phyloP scores from a whole-genome alignment of 768 basidiomycete genomes.

The Russula sp. region DNA sequence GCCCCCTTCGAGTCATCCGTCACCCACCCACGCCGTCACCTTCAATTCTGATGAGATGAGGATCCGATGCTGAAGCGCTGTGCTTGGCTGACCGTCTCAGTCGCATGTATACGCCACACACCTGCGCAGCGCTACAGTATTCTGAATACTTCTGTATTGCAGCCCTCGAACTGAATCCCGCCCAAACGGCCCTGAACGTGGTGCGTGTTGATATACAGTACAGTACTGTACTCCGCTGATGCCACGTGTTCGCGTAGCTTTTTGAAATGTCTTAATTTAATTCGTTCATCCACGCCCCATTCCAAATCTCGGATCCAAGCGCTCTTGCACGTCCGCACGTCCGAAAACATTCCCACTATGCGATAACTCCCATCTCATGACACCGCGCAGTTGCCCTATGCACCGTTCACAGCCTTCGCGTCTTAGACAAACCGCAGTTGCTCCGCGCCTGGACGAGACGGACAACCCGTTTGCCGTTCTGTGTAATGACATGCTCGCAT shows the following conservation, averaged over 20 bases:
- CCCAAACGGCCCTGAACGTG: too few species aligned
- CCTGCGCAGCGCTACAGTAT: too few species aligned
- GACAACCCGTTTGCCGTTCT: slow-evolving; percentile 66
- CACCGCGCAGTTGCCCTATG: slow-evolving; percentile 49
- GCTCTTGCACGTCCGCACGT: slow-evolving; percentile 47
- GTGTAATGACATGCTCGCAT: slow-evolving; percentile 76
- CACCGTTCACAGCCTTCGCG: slow-evolving; percentile 41
- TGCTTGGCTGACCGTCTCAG: neutral
- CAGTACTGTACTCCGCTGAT: too few species aligned
- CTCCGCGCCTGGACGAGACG: slow-evolving; percentile 54
- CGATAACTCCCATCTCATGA: slow-evolving; percentile 25
- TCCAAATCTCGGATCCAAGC: too few species aligned
- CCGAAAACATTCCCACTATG: slow-evolving; percentile 31
- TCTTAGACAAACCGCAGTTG: slow-evolving; percentile 35
- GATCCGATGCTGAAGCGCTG: neutral
- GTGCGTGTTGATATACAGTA: too few species aligned
- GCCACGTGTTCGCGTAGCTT: neutral
- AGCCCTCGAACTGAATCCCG: too few species aligned
- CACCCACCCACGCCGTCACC: neutral
- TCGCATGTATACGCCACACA: slow-evolving; percentile 34
- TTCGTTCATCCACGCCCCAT: too few species aligned
- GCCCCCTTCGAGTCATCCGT: neutral
- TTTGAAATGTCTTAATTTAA: too few species aligned
- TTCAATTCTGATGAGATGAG: neutral
- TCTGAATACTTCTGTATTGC: neutral